phyloP scores from a whole-genome alignment of 1,284 basidiomycete genomes.

The Pholiota adiposa region DNA sequence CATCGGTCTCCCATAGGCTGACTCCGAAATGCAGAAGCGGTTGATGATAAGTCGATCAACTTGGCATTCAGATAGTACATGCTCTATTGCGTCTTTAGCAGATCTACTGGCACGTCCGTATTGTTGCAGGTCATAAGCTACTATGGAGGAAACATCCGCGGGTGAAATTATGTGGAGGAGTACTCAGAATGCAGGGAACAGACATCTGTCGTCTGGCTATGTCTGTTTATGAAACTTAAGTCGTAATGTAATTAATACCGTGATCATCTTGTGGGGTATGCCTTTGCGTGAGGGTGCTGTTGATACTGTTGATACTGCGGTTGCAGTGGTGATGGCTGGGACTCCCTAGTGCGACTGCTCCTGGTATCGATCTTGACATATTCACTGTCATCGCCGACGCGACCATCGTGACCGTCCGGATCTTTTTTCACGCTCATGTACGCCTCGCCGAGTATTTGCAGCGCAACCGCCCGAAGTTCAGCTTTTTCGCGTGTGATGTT shows the following conservation, averaged over 20 bases:
- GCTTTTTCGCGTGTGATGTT: constrained; percentile 62
- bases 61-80: no score
- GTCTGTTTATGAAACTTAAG: no score
- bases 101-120: neutral
- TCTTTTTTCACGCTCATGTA: constrained; percentile 74
- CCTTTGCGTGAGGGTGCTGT: neutral
- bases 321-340: neutral
- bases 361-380: constrained; percentile 86
- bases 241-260: neutral
- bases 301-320: neutral
- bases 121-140: neutral
- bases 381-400: constrained; percentile 56
- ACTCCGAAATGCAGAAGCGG: no score
- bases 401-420: constrained; percentile 7
- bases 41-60: no score
- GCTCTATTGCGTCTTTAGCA: neutral
- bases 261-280: neutral
- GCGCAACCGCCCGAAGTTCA: constrained; percentile 76
- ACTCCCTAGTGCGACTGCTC: constrained; percentile 50
- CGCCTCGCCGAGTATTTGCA: constrained; percentile 79
- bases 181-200: neutral
- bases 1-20: no score
- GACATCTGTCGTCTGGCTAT: neutral
- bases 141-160: neutral
- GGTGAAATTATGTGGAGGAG: neutral